phyloP scores from a whole-genome alignment of 202 grass and related monocot genomes.

The Carex sylvatica region DNA sequence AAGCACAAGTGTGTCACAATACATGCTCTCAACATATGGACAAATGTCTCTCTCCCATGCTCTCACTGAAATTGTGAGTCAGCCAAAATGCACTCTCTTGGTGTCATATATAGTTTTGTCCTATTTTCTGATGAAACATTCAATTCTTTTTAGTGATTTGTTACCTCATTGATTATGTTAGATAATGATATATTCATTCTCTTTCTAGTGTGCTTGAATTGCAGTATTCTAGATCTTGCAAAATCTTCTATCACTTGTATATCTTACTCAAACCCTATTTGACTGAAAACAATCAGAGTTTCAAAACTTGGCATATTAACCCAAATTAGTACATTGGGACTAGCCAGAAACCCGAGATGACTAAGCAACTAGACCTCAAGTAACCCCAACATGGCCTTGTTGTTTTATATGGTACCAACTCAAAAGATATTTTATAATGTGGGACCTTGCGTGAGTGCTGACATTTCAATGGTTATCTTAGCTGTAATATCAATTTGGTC shows the following conservation, averaged over 20 bases:
- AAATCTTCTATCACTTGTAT: too few relatives aligned
- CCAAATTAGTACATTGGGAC: neutral
- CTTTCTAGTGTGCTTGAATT: neutral
- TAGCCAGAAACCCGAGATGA: neutral
- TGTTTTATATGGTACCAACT: neutral
- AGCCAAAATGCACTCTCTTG: neutral
- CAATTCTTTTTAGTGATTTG: neutral
- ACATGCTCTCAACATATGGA: constrained; percentile 51
- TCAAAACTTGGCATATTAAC: neutral
- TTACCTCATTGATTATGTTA: neutral
- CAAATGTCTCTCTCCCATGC: constrained; percentile 48
- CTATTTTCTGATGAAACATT: too few relatives aligned
- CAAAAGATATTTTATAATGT: constrained; percentile 4
- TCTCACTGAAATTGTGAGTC: constrained; percentile 45
- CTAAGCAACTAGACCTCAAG: neutral
- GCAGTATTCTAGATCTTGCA: neutral
- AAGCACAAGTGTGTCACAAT: constrained; percentile 30
- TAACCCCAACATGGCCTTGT: neutral
- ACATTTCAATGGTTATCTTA: neutral
- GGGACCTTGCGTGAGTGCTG: neutral
- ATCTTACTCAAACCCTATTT: neutral
- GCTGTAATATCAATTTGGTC: neutral
- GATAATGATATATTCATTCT: neutral
- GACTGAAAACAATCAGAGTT: neutral
- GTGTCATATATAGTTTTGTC: neutral